These are phyloP conservation scores for Metschnikowia anglica DNA, from an alignment of 805 yeast species.

Conservation along the genomic window DNA sequence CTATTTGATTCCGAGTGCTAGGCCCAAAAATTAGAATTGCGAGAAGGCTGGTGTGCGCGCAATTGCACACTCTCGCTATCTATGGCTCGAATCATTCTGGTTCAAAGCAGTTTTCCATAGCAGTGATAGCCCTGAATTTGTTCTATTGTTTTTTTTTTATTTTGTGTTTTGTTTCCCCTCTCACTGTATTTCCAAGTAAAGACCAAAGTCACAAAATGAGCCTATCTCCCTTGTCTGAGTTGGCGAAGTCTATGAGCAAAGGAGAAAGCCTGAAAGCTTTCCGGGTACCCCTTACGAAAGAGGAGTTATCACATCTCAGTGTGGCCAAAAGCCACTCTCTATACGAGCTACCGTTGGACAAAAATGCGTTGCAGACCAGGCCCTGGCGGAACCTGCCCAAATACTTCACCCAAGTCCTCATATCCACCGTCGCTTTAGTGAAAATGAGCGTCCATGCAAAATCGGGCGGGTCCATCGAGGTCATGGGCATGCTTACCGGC, in stretches of 20 bases:
- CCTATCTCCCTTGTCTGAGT: not conserved
- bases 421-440: constrained; percentile 68
- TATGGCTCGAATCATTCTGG: not conserved
- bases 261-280: constrained; percentile 5
- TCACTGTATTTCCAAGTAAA: not conserved
- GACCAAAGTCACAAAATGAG: not conserved
- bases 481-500: constrained; percentile 95
- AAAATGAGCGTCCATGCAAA: constrained; percentile 82
- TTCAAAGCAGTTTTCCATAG: constrained; percentile 2
- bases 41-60: constrained; percentile 10
- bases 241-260: constrained; percentile 4
- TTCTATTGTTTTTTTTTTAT: not conserved
- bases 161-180: not conserved
- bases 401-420: constrained; percentile 59
- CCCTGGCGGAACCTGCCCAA: constrained; percentile 61
- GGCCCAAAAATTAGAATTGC: constrained; percentile 9
- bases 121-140: constrained; percentile 1
- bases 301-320: constrained; percentile 8
- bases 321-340: constrained; percentile 13
- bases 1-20: constrained; percentile 17
- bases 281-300: constrained; percentile 7
- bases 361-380: constrained; percentile 18
- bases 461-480: constrained; percentile 81
- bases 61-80: constrained; percentile 1
- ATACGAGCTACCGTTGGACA: constrained; percentile 13